A percentile compares a stretch with the other conserved stretches of the same genome.
These are phyloP conservation scores for Bryoerythrophyllum caledonicum DNA, from an alignment of 225 moss, liverwort and hornwort genomes.

Conservation along the genomic window DNA sequence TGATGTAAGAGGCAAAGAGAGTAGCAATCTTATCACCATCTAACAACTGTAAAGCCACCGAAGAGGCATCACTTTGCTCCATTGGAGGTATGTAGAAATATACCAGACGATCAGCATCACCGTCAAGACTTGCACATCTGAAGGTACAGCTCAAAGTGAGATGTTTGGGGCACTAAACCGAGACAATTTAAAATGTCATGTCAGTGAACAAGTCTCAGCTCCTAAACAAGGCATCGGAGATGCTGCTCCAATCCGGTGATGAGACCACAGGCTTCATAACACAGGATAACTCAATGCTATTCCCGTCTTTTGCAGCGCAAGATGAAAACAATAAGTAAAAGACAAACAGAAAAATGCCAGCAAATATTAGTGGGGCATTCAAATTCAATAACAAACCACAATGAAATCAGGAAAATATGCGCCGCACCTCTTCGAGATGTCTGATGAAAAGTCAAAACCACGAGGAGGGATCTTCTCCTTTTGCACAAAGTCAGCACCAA, in stretches of 20 bases:
- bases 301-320: neutral
- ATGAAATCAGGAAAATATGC: constrained; percentile 12
- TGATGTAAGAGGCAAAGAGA: constrained; percentile 77
- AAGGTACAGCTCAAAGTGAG: constrained; percentile 22
- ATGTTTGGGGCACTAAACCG: neutral
- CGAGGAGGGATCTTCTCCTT: constrained; percentile 77
- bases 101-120: constrained; percentile 96
- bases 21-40: constrained; percentile 96
- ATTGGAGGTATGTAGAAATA: constrained; percentile 70
- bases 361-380: neutral
- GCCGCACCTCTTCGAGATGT: constrained; percentile 55
- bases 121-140: constrained; percentile 95
- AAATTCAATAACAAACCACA: constrained; percentile 4
- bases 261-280: neutral
- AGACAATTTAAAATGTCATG: neutral
- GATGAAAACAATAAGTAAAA: neutral
- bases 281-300: constrained; percentile 7
- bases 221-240: neutral
- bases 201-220: constrained; percentile 1
- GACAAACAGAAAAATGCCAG: neutral
- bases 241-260: neutral
- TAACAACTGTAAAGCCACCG: constrained; percentile 58
- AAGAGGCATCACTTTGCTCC: constrained; percentile 18
- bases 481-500: constrained; percentile 95
- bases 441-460: constrained; percentile 53